Conservation (phyloP, 75 land plant genomes). For the Selaginella moellendorffii region DNA sequence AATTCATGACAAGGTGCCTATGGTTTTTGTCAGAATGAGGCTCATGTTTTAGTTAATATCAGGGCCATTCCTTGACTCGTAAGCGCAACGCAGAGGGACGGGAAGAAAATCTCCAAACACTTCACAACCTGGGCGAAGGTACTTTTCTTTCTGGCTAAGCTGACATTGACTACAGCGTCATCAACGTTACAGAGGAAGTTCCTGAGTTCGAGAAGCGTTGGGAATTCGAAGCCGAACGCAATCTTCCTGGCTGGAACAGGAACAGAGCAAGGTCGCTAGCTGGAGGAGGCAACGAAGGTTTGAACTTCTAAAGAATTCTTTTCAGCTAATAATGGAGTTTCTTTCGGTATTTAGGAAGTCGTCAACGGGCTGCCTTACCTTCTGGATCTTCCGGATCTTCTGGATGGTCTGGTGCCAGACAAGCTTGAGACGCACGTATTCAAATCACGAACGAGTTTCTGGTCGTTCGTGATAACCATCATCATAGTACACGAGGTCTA, state of each 20-base stretch:
- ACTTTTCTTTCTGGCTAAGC: no score
- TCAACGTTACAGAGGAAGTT: slow-evolving; percentile 36
- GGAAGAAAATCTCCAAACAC: slow-evolving; percentile 52
- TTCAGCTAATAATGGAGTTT: not conserved
- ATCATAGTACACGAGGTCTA: no score
- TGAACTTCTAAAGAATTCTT: not conserved
- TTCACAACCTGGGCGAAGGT: slow-evolving; percentile 82
- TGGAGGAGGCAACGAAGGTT: not conserved
- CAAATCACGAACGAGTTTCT: no score
- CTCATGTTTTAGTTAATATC: slow-evolving; percentile 4
- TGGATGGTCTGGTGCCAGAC: not conserved
- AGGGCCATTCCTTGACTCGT: slow-evolving; percentile 70
- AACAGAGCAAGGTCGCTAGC: not conserved
- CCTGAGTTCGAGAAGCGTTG: slow-evolving; percentile 40
- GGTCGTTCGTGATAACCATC: no score
- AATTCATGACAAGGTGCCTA: slow-evolving; percentile 47
- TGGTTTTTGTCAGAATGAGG: slow-evolving; percentile 30
- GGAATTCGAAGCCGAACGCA: slow-evolving; percentile 28
- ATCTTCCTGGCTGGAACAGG: slow-evolving; percentile 33
- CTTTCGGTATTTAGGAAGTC: not conserved
- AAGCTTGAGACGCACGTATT: no score
- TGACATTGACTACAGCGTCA: no score
- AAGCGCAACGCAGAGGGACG: slow-evolving; percentile 57
- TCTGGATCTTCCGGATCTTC: no score
- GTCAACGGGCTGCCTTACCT: not conserved